phyloP scores from a whole-genome alignment of 2,329 filamentous ascomycete species.

The Sporothrix dimorphospora region DNA sequence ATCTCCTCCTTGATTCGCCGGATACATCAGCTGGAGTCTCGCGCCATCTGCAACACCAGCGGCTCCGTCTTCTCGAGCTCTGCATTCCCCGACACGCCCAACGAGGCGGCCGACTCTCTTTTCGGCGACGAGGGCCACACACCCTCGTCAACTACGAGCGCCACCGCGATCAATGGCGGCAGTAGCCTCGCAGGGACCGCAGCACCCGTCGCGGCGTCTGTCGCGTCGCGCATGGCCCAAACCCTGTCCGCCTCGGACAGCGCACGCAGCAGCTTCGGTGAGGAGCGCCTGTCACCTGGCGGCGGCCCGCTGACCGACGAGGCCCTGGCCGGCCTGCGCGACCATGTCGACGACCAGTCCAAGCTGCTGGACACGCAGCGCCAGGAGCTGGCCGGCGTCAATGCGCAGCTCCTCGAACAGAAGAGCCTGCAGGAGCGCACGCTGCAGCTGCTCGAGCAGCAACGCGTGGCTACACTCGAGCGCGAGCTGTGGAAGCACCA shows the following conservation, averaged over 20 bases:
- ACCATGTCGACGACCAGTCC: constrained; percentile 91
- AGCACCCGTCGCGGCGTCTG: background rate
- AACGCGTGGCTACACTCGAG: constrained; percentile 87
- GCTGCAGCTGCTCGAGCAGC: constrained; percentile 79
- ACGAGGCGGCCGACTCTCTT: constrained; percentile 69
- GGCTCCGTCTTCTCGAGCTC: constrained; percentile 64
- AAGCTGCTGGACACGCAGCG: constrained; percentile 88
- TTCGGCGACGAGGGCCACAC: constrained; percentile 61
- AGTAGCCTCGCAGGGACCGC: constrained; percentile 4
- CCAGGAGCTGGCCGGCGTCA: constrained; percentile 82
- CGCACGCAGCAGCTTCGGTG: constrained; percentile 36
- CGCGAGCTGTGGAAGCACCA: constrained; percentile 95
- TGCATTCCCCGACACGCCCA: constrained; percentile 77
- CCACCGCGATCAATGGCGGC: constrained; percentile 28
- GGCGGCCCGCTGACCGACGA: constrained; percentile 71
- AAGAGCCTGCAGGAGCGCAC: constrained; percentile 82
- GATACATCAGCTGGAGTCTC: constrained; percentile 80
- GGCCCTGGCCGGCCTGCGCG: constrained; percentile 81
- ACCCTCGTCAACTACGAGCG: constrained; percentile 44
- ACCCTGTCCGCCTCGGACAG: constrained; percentile 28
- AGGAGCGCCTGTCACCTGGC: constrained; percentile 37
- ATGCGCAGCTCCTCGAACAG: constrained; percentile 82
- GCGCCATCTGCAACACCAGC: constrained; percentile 54
- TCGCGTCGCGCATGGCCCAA: constrained; percentile 6
- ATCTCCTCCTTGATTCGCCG: constrained; percentile 76